Evolutionary conservation across 176 grass and related monocot genomes (phyloP).

Genomic region (Triticum timopheevii): DNA sequence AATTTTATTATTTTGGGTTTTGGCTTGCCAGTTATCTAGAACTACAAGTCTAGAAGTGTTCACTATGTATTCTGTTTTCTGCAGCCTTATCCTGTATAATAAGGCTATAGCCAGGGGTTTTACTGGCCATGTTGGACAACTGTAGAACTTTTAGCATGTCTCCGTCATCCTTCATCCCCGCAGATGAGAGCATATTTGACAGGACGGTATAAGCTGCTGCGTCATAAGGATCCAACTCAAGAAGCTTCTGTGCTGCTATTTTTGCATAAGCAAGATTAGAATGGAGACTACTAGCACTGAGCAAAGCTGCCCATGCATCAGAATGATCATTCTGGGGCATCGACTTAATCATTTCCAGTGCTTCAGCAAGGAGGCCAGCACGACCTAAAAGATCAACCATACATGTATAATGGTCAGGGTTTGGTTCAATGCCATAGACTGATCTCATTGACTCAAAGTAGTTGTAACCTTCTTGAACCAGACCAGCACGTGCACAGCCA

Average conservation of each 20-base stretch:
- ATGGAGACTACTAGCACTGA: constrained; percentile 61
- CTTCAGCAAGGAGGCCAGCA: constrained; percentile 54
- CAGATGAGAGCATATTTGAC: constrained; percentile 54
- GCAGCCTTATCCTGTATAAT: constrained; percentile 41
- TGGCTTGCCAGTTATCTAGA: neutral
- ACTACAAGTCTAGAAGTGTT: neutral
- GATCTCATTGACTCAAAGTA: constrained; percentile 59
- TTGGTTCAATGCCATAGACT: constrained; percentile 48
- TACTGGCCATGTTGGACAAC: constrained; percentile 48
- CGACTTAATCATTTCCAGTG: constrained; percentile 53
- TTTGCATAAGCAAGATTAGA: constrained; percentile 64
- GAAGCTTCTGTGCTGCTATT: constrained; percentile 58
- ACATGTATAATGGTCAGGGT: constrained; percentile 62
- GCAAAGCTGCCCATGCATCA: constrained; percentile 61
- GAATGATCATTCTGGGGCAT: constrained; percentile 49
- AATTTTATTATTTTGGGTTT: neutral
- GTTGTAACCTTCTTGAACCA: constrained; percentile 60
- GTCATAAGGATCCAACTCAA: constrained; percentile 53
- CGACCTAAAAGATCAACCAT: constrained; percentile 73
- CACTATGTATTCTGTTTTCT: constrained; percentile 19
- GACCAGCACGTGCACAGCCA: constrained; percentile 55
- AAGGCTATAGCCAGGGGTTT: constrained; percentile 58
- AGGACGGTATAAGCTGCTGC: constrained; percentile 52
- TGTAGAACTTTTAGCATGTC: constrained; percentile 38
- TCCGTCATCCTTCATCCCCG: constrained; percentile 47